phyloP scores from a whole-genome alignment of 257 asterid genomes.

The Galeopsis tetrahit region DNA sequence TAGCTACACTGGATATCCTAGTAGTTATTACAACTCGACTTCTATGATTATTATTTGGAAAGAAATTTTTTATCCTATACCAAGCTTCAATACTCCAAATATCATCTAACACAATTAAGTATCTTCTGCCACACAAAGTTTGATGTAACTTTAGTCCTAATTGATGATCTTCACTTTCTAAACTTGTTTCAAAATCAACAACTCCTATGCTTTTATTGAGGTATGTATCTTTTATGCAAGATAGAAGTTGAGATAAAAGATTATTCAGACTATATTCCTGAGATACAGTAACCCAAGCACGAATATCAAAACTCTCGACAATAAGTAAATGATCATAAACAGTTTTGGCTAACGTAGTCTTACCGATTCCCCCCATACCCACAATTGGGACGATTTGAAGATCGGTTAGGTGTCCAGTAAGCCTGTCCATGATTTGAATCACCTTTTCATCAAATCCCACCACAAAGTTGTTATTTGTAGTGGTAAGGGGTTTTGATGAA shows the following conservation, averaged over 20 bases:
- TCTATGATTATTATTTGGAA: neutral
- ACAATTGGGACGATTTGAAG: neutral
- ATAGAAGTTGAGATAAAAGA: neutral
- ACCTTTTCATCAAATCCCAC: neutral
- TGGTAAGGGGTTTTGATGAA: neutral
- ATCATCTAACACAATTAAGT: slow-evolving; percentile 7
- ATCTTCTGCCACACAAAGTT: neutral
- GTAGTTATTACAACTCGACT: slow-evolving; percentile 2
- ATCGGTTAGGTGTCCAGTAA: neutral
- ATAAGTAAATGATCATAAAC: neutral
- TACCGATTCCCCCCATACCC: slow-evolving; percentile 3
- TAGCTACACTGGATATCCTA: neutral
- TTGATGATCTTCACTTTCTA: neutral
- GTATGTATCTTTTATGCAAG: neutral
- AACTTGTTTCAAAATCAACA: neutral
- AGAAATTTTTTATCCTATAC: neutral
- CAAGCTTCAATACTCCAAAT: neutral
- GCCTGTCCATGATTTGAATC: neutral
- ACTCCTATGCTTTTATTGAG: neutral
- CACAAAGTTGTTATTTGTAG: neutral
- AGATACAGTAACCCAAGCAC: too few species aligned
- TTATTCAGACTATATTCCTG: neutral
- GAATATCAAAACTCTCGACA: neutral
- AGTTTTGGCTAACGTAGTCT: neutral
- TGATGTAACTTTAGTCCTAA: neutral